Base-by-base conservation (phyloP, 208 protist species). In the Crithidia mellificae region DNA sequence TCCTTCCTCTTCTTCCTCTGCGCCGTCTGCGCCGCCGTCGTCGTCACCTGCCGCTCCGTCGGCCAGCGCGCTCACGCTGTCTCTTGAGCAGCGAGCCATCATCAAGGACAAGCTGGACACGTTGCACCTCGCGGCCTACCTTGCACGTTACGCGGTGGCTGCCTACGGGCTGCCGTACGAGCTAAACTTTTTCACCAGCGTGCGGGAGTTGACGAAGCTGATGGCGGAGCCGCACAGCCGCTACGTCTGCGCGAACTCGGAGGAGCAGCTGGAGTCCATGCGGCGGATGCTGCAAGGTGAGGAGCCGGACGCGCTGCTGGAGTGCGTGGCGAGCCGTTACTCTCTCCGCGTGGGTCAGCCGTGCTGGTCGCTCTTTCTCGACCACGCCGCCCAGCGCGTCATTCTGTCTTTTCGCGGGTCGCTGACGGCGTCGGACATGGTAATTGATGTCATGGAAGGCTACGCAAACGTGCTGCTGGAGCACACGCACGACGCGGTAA, bases 111-210 rank as follows among this genome's bases (percentile, higher is more conserved):
- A 65, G 51, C 52, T 67, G 25, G 54, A 75, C 32, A 67, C 80
- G 32, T 30, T 84, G 52, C 72, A 80, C 34, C 41, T 65, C 12
- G 80, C 80, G 19, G 58, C 76, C 46, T 88, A 92, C 69, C 59
- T 78, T 8, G 73, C 80, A 0, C 89, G 86, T 25, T 94, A 91
- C 63, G 89, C 89, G 2, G 62, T 84, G 15, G 82, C 82, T 6
- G 70, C 73, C 39, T 94, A 94, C 67, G 89, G 84, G 0, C 70
- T 92, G 44, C 84, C 89, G 0, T 94, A 90, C 57, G 89, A 94
- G 57, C 72, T 90, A 24, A 88, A 88, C 49, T 90, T 88, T 69
- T 89, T 94, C 51, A 78, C 78, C 12, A 85, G 69, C 39, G 39
- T 84, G 46, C 57, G 49, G 2, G 78, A 83, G 24, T 41, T 81